Evolutionary conservation across 306 rosid species (phyloP), one percentile per base, ranked within the genome.

Genomic region (peach (Prunus persica)): DNA sequence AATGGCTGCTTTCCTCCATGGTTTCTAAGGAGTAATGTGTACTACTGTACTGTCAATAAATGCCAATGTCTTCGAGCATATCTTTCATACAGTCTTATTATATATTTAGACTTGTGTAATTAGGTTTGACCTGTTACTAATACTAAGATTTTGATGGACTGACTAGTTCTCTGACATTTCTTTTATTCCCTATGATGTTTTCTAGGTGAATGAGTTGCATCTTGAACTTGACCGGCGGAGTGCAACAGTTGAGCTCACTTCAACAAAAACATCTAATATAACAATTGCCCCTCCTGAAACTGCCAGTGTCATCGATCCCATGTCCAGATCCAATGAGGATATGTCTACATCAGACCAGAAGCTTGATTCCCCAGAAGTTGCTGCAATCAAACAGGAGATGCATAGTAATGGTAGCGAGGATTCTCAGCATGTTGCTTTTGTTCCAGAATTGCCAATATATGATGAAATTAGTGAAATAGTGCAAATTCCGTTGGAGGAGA

Each of bases 401-500:
- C 75, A 63, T 27, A 77, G 69, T 47, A 30, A 72, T 10, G 64
- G 71, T 46, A 30, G 72, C 49, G 30, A 66, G 65, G 81, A 82
- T 20, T 62, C 76, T n/a, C 78, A 82, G 69, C 77, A 52, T 10
- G 67, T 27, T 65, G 58, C 76, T 25, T 34, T 65, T 56, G 65
- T 66, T 46, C 41, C 89, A 61, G 75, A 41, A 67, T 60, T 78
- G 51, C 34, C 68, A 67, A 55, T 57, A 79, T 75, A 88, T 3
- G 86, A 87, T 72, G 86, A 68, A 43, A 15, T 80, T 25, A 87
- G 84, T 66, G 97, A 88, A 81, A 95, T 95, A 51, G 87, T 89
- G 84, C 92, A 85, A 84, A 86, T 89, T 80, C 89, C 91, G 0
- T 79, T 88, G 86, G 90, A 86, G 16, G 87, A 87, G 76, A 69